Evolutionary conservation across 352 stramenopile genomes (phyloP).

Genomic region (Phytopythium chamaehyphon): DNA sequence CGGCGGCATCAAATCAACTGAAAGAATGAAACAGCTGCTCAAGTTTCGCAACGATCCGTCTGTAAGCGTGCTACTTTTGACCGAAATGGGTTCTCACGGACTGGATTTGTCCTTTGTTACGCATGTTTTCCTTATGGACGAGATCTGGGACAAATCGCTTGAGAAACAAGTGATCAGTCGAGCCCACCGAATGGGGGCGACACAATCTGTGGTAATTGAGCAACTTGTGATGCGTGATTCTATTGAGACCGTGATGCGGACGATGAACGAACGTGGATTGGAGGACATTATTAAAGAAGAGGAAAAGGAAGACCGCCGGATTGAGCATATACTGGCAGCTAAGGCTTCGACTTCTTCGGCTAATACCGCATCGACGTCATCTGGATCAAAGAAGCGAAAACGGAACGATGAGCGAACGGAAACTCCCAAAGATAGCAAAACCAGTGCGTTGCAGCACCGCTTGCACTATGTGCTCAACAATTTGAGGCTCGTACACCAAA

Average conservation of each 20-base stretch:
- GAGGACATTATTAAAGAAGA: not conserved
- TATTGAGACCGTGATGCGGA: conserved; percentile 73
- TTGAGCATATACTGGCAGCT: not conserved
- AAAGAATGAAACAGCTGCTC: conserved; percentile 51
- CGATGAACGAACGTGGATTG: conserved; percentile 29
- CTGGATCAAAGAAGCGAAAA: conserved; percentile 25
- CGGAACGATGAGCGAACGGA: conserved; percentile 7
- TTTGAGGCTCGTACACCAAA: conserved; percentile 33
- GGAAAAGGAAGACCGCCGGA: not conserved
- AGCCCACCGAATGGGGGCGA: conserved; percentile 95
- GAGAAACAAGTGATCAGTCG: conserved; percentile 95
- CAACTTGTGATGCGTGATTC: conserved; percentile 87
- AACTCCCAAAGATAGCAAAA: conserved; percentile 25
- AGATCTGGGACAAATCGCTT: conserved; percentile 95
- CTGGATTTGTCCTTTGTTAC: conserved; percentile 98
- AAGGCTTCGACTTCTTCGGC: not conserved
- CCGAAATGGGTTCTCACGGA: conserved; percentile 92
- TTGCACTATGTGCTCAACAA: conserved; percentile 50
- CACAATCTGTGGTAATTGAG: conserved; percentile 90
- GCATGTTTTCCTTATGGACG: conserved; percentile 97
- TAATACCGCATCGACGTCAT: not conserved
- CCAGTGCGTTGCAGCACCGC: conserved; percentile 33
- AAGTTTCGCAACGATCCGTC: conserved; percentile 56
- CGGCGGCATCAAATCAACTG: conserved; percentile 27
- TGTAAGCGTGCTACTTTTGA: conserved; percentile 92